phyloP scores from a whole-genome alignment of 2,329 filamentous ascomycete species.

The Lojkania enalia region DNA sequence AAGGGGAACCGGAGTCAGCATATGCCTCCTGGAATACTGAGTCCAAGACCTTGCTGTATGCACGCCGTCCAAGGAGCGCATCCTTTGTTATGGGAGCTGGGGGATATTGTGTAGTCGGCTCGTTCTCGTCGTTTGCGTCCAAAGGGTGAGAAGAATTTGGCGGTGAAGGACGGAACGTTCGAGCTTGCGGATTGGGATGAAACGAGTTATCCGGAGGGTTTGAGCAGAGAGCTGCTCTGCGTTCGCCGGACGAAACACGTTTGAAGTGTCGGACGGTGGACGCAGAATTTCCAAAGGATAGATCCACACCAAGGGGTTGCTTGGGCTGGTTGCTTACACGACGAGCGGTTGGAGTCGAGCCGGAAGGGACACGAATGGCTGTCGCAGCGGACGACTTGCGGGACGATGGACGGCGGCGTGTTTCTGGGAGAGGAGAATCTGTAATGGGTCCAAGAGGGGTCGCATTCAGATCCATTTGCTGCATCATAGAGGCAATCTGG shows the following conservation, averaged over 20 bases:
- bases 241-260: constrained; percentile 71
- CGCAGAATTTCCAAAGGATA: constrained; percentile 90
- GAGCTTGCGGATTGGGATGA: constrained; percentile 41
- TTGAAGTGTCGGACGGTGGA: constrained; percentile 92
- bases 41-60: constrained; percentile 81
- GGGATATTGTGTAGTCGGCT: constrained; percentile 57
- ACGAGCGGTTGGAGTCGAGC: constrained; percentile 48
- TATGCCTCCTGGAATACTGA: constrained; percentile 82
- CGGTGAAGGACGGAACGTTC: constrained; percentile 43
- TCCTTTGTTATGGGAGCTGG: constrained; percentile 68
- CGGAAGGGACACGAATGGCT: constrained; percentile 39
- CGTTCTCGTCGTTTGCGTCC: constrained; percentile 50
- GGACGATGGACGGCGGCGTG: constrained; percentile 31
- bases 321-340: constrained; percentile 55
- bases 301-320: constrained; percentile 82
- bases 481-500: constrained; percentile 41
- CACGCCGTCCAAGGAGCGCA: constrained; percentile 75
- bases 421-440: constrained; percentile 38
- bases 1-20: constrained; percentile 70
- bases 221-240: constrained; percentile 35
- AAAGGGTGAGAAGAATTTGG: constrained; percentile 34
- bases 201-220: constrained; percentile 34
- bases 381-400: constrained; percentile 47
- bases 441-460: constrained; percentile 47
- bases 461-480: constrained; percentile 49